Conservation (phyloP, 179 eudicot genomes). For the Carnegiea gigantea region DNA sequence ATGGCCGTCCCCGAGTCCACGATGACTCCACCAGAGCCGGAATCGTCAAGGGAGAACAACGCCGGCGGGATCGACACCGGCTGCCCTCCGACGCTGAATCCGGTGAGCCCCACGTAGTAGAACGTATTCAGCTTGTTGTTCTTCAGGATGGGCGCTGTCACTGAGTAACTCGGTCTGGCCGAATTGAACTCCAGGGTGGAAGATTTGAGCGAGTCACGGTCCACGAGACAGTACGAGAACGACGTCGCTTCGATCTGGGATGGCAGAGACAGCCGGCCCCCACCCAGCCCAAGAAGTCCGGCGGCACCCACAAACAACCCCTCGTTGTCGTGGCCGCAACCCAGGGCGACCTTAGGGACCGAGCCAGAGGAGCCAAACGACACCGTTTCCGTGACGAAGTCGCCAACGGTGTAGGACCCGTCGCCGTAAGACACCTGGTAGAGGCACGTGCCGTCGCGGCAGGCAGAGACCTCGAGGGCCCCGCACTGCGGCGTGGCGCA, state of each 20-base stretch:
- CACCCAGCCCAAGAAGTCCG: slow-evolving; percentile 67
- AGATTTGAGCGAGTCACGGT: slow-evolving; percentile 53
- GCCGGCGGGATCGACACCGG: slow-evolving; percentile 41
- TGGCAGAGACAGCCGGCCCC: slow-evolving; percentile 59
- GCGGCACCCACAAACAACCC: slow-evolving; percentile 76
- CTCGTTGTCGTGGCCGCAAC: slow-evolving; percentile 88
- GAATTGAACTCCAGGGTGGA: slow-evolving; percentile 64
- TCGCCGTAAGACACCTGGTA: slow-evolving; percentile 93
- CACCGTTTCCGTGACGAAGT: slow-evolving; percentile 77
- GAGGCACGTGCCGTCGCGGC: slow-evolving; percentile 47
- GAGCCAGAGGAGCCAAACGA: slow-evolving; percentile 43
- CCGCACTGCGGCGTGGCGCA: slow-evolving; percentile 57
- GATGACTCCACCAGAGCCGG: slow-evolving; percentile 77
- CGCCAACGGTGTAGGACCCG: slow-evolving; percentile 79
- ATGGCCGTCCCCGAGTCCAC: slow-evolving; percentile 88
- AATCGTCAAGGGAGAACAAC: slow-evolving; percentile 43
- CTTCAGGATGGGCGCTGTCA: slow-evolving; percentile 51
- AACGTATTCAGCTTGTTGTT: slow-evolving; percentile 66
- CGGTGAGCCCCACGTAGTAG: slow-evolving; percentile 61
- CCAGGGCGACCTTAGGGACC: slow-evolving; percentile 55
- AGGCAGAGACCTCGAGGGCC: slow-evolving; percentile 61
- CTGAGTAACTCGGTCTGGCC: slow-evolving; percentile 29
- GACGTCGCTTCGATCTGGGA: slow-evolving; percentile 50
- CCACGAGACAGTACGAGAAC: slow-evolving; percentile 72
- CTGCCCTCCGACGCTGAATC: slow-evolving; percentile 68